Conservation (phyloP, 228 moss, liverwort and hornwort species). For the Sphagnum fallax region DNA sequence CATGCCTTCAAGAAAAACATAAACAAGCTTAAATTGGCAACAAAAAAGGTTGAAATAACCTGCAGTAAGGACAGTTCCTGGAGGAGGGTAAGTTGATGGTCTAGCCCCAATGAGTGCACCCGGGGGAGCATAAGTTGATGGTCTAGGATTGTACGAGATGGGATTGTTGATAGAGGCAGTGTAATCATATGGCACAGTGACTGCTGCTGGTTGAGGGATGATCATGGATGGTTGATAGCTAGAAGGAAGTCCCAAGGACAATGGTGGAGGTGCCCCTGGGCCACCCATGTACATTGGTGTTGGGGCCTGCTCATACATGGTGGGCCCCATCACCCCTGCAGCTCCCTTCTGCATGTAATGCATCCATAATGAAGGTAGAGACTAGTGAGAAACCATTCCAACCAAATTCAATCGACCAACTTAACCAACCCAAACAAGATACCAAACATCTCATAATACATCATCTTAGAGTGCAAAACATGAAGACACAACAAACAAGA, state of each 20-base stretch:
- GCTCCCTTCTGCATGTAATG: slow-evolving; percentile 47
- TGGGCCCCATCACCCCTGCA: slow-evolving; percentile 77
- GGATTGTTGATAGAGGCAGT: slow-evolving; percentile 85
- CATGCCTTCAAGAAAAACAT: too few relatives aligned
- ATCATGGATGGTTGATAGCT: slow-evolving; percentile 91
- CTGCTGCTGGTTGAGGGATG: slow-evolving; percentile 79
- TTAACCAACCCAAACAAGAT: too few relatives aligned
- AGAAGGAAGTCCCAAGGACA: slow-evolving; percentile 83
- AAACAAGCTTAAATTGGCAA: too few relatives aligned
- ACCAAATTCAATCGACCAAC: too few relatives aligned
- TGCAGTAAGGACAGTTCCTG: slow-evolving; percentile 52
- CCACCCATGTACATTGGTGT: slow-evolving; percentile 99
- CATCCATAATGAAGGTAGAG: not conserved
- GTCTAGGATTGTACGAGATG: slow-evolving; percentile 85
- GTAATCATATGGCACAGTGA: slow-evolving; percentile 93
- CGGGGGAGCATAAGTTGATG: slow-evolving; percentile 48
- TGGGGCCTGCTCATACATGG: slow-evolving; percentile 87
- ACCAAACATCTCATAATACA: too few relatives aligned
- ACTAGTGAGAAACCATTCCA: not conserved
- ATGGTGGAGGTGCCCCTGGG: slow-evolving; percentile 91
- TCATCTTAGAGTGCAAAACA: too few relatives aligned
- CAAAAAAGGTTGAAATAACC: slow-evolving; percentile 16
- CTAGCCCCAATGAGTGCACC: slow-evolving; percentile 45
- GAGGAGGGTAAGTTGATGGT: slow-evolving; percentile 48
- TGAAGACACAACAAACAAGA: too few relatives aligned